A percentile compares a stretch with the other conserved stretches of the same genome.
These are phyloP conservation scores for Geum urbanum DNA, from an alignment of 306 rosid species.

Conservation along the genomic window DNA sequence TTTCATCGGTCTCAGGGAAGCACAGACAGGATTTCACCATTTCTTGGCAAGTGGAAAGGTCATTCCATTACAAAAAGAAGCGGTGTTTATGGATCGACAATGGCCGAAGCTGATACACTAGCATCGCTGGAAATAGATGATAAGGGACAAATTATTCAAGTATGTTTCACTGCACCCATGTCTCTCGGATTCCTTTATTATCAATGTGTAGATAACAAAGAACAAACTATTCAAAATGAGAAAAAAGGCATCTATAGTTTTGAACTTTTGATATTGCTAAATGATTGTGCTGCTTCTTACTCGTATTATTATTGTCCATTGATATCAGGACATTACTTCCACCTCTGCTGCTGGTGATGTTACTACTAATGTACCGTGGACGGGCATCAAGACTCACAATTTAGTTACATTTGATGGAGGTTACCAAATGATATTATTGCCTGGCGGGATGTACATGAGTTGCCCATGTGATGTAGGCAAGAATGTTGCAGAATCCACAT, in stretches of 20 bases:
- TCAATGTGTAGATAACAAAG: background rate
- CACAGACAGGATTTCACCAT: slow-evolving; percentile 55
- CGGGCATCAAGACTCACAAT: slow-evolving; percentile 56
- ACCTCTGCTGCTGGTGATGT: slow-evolving; percentile 46
- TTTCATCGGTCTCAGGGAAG: slow-evolving; percentile 27
- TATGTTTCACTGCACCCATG: slow-evolving; percentile 28
- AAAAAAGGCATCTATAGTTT: background rate
- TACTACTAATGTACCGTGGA: slow-evolving; percentile 81
- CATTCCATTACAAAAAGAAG: slow-evolving; percentile 80
- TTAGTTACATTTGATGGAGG: slow-evolving; percentile 68
- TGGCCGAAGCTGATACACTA: slow-evolving; percentile 61
- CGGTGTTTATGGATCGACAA: slow-evolving; percentile 92
- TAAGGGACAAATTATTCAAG: slow-evolving; percentile 77
- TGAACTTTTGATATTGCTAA: no score
- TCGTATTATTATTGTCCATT: background rate
- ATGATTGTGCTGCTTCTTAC: background rate
- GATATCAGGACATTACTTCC: slow-evolving; percentile 58
- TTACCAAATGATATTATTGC: slow-evolving; percentile 72
- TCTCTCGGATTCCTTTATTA: background rate
- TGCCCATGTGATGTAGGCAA: slow-evolving; percentile 76
- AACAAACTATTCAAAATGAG: background rate
- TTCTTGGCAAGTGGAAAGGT: slow-evolving; percentile 94
- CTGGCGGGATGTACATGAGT: slow-evolving; percentile 95
- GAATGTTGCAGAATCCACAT: slow-evolving; percentile 57
- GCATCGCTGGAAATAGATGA: slow-evolving; percentile 60